Evolutionary conservation across 805 yeast species (phyloP).

Genomic region (Tetrapisispora namnaoensis): DNA sequence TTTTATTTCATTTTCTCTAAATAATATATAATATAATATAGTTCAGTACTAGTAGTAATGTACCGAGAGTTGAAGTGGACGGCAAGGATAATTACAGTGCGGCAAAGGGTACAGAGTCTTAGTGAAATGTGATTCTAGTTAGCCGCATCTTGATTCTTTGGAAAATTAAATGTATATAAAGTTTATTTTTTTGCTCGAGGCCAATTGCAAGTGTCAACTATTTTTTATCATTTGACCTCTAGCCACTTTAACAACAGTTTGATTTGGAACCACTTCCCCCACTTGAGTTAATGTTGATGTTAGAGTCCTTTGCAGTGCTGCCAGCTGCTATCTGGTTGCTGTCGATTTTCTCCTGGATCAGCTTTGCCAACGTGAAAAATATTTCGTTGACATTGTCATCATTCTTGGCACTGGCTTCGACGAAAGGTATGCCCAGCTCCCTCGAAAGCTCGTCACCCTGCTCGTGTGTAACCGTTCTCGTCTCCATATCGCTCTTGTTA

Average conservation of each 20-base stretch:
- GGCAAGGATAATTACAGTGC: no score
- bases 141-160: neutral
- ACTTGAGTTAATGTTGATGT: conserved; percentile 33
- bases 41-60: neutral
- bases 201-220: no score
- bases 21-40: neutral
- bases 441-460: conserved; percentile 86
- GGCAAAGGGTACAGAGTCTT: no score
- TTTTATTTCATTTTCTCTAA: neutral
- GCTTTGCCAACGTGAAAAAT: conserved; percentile 78
- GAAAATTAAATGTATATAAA: neutral
- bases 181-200: no score
- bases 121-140: no score
- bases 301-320: conserved; percentile 41
- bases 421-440: conserved; percentile 79
- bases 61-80: neutral
- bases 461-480: conserved; percentile 78
- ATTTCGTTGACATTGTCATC: conserved; percentile 87
- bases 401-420: conserved; percentile 94
- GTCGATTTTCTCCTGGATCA: conserved; percentile 70
- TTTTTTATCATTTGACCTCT: no score
- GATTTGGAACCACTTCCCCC: conserved; percentile 42
- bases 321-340: conserved; percentile 41
- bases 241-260: conserved; percentile 36
- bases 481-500: conserved; percentile 85